Evolutionary conservation across 176 grass and related monocot genomes (phyloP).

Genomic region (Cenchrus americanus): DNA sequence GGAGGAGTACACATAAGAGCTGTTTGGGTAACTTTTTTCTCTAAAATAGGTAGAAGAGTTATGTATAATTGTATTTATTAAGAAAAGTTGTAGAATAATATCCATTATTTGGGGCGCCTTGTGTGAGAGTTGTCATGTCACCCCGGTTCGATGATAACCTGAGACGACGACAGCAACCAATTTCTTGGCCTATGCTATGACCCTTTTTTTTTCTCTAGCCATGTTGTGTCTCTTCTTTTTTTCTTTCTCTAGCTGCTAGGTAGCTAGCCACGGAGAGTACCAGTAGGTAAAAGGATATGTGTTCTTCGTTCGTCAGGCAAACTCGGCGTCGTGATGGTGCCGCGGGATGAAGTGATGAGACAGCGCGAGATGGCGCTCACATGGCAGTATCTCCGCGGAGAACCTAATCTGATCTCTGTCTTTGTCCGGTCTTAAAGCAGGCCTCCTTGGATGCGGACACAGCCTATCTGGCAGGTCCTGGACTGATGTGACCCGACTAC

Average conservation of each 20-base stretch:
- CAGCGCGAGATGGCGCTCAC: constrained; percentile 45
- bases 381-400: constrained; percentile 48
- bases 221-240: neutral
- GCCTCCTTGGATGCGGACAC: constrained; percentile 47
- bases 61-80: too few relatives aligned
- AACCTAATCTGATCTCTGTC: constrained; percentile 55
- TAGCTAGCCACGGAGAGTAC: too few relatives aligned
- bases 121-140: too few relatives aligned
- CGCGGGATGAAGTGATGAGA: neutral
- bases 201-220: neutral
- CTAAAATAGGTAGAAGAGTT: too few relatives aligned
- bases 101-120: too few relatives aligned
- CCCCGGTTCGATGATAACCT: too few relatives aligned
- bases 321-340: too few relatives aligned
- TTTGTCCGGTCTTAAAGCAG: constrained; percentile 47
- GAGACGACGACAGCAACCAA: too few relatives aligned
- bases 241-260: neutral
- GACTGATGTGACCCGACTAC: constrained; percentile 23
- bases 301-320: neutral
- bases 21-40: too few relatives aligned
- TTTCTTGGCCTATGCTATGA: neutral
- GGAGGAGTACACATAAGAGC: too few relatives aligned
- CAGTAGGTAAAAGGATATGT: neutral
- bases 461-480: constrained; percentile 33
- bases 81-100: too few relatives aligned